Evolutionary conservation across 192 early-diverging fungal species (phyloP), one percentile per base, ranked within the genome.

Genomic region (Podila minutissima): DNA sequence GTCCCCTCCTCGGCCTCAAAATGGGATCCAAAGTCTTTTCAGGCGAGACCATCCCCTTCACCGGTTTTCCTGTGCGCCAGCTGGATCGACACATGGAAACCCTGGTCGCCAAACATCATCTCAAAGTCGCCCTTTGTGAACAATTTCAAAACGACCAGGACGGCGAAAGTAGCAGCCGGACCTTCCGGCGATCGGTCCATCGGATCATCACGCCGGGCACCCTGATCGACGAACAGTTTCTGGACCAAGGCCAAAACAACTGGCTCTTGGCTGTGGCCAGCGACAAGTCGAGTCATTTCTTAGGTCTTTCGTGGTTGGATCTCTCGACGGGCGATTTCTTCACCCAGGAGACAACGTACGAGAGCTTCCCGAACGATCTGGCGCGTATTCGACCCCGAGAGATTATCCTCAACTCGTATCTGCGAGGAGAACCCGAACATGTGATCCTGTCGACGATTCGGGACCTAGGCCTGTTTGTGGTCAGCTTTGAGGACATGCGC

Each of bases 291-390:
- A 64, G 66, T 48, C 38, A 70, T 29, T 46, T 35, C 2, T 61
- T 94, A 26, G 93, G 94, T 3, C 78, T 99, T 29, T 89, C 97
- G 0, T 99, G 97, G 97, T 75, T 94, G 4, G 97, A 99, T 86
- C 72, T 99, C 46, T 93, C 94, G 0, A 96, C 95, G 0, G 97
- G 97, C 22, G 95, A 96, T 46, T 97, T 97, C 62, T 87, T 91
- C 69, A 88, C 94, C 13, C 85, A 91, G 70, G 72, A 87, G 11
- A 88, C 90, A 3, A 82, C 72, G 0, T 50, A 84, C 6, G 71
- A 71, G 0, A 67, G 71, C 0, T 86, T 99, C 19, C 68, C 81
- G 10, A 86, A 91, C 10, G 93, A 96, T 67, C 53, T 99, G 35
- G 88, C 91, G 8, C 91, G 95, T 58, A 96, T 99, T 60, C 88